Evolutionary conservation across 2,329 filamentous ascomycete genomes (phyloP).

Genomic region (Pestalotiopsis sp.): DNA sequence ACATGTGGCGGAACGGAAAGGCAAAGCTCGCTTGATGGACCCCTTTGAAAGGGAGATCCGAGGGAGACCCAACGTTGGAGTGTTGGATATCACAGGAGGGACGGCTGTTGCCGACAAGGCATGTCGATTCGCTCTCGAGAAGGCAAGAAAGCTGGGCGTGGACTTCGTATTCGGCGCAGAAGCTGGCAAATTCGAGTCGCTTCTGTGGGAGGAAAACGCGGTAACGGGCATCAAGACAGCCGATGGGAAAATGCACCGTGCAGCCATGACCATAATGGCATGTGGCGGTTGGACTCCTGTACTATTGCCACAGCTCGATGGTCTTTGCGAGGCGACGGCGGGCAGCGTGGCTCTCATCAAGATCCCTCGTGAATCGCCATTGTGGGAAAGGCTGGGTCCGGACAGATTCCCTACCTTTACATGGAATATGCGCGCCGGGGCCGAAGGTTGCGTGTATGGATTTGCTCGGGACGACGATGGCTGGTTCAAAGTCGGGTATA

Average conservation of each 20-base stretch:
- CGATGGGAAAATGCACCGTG: constrained; percentile 28
- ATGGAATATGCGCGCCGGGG: constrained; percentile 41
- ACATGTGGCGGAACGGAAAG: constrained; percentile 27
- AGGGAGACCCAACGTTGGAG: constrained; percentile 34
- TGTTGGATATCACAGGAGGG: constrained; percentile 50
- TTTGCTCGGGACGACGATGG: constrained; percentile 46
- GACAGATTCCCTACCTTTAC: constrained; percentile 48
- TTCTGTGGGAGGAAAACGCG: constrained; percentile 18
- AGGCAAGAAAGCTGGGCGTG: constrained; percentile 42
- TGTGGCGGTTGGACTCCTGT: constrained; percentile 47
- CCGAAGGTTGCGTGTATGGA: constrained; percentile 46
- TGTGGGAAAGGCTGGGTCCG: constrained; percentile 43
- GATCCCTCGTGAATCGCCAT: constrained; percentile 36
- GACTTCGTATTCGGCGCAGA: constrained; percentile 39
- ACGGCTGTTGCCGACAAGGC: constrained; percentile 48
- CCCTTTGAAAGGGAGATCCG: constrained; percentile 36
- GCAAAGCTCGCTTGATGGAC: constrained; percentile 35
- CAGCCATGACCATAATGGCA: constrained; percentile 10
- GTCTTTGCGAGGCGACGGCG: constrained; percentile 48
- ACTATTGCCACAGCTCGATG: constrained; percentile 41
- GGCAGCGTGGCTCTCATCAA: constrained; percentile 46
- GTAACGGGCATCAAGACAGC: constrained; percentile 40
- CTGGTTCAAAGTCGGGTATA: constrained; percentile 50
- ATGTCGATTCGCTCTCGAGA: constrained; percentile 46
- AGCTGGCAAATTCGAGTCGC: constrained; percentile 32